These are phyloP conservation scores for Aureobasidium melanogenum DNA, from an alignment of 2,329 filamentous ascomycete species.

Conservation along the genomic window DNA sequence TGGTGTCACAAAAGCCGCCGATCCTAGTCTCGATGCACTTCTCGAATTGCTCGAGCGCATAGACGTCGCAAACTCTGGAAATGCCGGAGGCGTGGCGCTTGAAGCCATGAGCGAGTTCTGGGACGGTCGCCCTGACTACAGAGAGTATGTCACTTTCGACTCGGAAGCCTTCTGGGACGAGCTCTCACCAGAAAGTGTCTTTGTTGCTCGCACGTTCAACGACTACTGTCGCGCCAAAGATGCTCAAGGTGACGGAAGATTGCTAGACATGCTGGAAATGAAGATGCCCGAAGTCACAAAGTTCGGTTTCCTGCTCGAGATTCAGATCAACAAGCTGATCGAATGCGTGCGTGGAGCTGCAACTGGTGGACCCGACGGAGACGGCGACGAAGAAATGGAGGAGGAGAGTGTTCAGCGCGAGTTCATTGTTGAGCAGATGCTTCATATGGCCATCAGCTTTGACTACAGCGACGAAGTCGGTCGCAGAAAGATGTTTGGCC, in stretches of 20 bases:
- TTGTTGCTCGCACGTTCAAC: constrained; percentile 87
- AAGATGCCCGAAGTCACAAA: constrained; percentile 93
- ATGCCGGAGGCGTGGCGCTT: constrained; percentile 80
- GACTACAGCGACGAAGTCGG: constrained; percentile 98
- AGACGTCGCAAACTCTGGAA: constrained; percentile 81
- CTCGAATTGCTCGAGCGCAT: constrained; percentile 89
- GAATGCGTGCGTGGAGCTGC: constrained; percentile 52
- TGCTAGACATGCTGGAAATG: constrained; percentile 72
- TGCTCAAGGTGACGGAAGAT: constrained; percentile 52
- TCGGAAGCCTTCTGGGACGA: constrained; percentile 68
- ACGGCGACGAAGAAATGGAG: constrained; percentile 56
- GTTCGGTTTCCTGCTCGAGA: constrained; percentile 76
- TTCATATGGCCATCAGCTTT: constrained; percentile 82
- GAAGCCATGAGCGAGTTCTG: constrained; percentile 96
- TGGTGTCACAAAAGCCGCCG: constrained; percentile 37
- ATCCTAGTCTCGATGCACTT: constrained; percentile 70
- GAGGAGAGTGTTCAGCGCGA: constrained; percentile 84
- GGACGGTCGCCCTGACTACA: constrained; percentile 80
- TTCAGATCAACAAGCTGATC: constrained; percentile 63
- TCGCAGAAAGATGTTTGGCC: constrained; percentile 86
- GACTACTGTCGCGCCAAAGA: constrained; percentile 63
- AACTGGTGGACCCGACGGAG: constrained; percentile 35
- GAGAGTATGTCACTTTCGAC: constrained; percentile 62
- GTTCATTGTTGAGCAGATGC: constrained; percentile 89
- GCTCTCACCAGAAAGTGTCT: constrained; percentile 74